These are phyloP conservation scores for Tinospora cordifolia DNA, from an alignment of 164 flowering plant species.

Conservation along the genomic window DNA sequence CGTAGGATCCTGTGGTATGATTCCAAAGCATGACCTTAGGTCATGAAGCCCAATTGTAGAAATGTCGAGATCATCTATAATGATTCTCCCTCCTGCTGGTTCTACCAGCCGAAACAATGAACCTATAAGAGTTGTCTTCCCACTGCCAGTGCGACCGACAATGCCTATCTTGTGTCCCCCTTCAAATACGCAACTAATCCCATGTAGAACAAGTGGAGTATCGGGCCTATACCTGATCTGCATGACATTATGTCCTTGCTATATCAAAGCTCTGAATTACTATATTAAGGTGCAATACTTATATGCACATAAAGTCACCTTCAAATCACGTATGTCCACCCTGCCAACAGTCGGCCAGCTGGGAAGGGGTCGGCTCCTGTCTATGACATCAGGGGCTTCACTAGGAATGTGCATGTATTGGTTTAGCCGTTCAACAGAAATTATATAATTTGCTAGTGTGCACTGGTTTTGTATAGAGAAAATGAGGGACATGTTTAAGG, in stretches of 20 bases:
- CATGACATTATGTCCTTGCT: not conserved
- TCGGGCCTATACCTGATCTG: slow-evolving; percentile 32
- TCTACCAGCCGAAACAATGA: slow-evolving; percentile 41
- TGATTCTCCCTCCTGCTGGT: slow-evolving; percentile 29
- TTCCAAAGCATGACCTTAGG: slow-evolving; percentile 32
- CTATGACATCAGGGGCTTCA: slow-evolving; percentile 50
- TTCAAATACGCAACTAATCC: slow-evolving; percentile 54
- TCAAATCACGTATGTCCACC: slow-evolving; percentile 42
- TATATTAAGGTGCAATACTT: too few species aligned
- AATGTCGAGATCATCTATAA: slow-evolving; percentile 53
- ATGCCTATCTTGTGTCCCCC: slow-evolving; percentile 38
- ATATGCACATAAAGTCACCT: slow-evolving; percentile 25
- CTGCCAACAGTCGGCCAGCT: slow-evolving; percentile 55
- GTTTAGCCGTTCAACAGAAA: slow-evolving; percentile 64
- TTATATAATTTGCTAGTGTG: slow-evolving; percentile 40
- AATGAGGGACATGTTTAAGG: slow-evolving; percentile 46
- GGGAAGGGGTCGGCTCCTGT: slow-evolving; percentile 31
- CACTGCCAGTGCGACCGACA: slow-evolving; percentile 55
- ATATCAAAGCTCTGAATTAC: not conserved
- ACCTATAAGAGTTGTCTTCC: slow-evolving; percentile 62
- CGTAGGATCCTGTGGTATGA: slow-evolving; percentile 37
- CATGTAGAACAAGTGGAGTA: slow-evolving; percentile 58
- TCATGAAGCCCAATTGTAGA: slow-evolving; percentile 65
- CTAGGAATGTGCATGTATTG: slow-evolving; percentile 62
- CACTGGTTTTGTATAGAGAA: slow-evolving; percentile 44